These are phyloP conservation scores for Fibroporia radiculosa DNA, from an alignment of 768 basidiomycete species.

Conservation along the genomic window DNA sequence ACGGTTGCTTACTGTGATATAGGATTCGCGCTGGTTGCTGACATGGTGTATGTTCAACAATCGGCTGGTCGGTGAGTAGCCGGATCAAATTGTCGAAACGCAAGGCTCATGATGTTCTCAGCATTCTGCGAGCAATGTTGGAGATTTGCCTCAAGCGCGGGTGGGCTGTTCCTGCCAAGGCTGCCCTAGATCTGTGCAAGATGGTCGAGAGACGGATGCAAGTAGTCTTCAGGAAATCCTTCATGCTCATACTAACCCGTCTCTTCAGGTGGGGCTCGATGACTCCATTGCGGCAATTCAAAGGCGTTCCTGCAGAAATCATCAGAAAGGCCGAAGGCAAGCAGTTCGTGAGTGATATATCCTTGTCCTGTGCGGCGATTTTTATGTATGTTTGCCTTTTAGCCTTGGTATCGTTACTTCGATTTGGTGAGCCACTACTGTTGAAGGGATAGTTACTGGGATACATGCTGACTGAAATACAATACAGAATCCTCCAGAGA, in stretches of 20 bases:
- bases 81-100: neutral
- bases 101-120: conserved; percentile 19
- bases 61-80: conserved; percentile 79
- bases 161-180: conserved; percentile 93
- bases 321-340: conserved; percentile 91
- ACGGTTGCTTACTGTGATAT: neutral
- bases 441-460: neutral
- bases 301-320: conserved; percentile 78
- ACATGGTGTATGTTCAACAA: conserved; percentile 96
- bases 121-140: conserved; percentile 92
- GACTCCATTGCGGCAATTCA: conserved; percentile 96
- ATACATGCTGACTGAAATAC: neutral
- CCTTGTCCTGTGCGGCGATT: neutral
- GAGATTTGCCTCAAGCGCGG: conserved; percentile 97
- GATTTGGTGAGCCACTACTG: conserved; percentile 49
- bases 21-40: conserved; percentile 81
- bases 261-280: conserved; percentile 86
- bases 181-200: conserved; percentile 90
- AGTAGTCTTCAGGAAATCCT: conserved; percentile 16
- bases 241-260: neutral
- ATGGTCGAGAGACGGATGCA: conserved; percentile 88
- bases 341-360: conserved; percentile 68
- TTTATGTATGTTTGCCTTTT: conserved; percentile 1
- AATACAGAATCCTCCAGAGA: conserved; percentile 66
- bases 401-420: conserved; percentile 97